Evolutionary conservation across 2,329 filamentous ascomycete genomes (phyloP).

Genomic region (Colletotrichum sp.): DNA sequence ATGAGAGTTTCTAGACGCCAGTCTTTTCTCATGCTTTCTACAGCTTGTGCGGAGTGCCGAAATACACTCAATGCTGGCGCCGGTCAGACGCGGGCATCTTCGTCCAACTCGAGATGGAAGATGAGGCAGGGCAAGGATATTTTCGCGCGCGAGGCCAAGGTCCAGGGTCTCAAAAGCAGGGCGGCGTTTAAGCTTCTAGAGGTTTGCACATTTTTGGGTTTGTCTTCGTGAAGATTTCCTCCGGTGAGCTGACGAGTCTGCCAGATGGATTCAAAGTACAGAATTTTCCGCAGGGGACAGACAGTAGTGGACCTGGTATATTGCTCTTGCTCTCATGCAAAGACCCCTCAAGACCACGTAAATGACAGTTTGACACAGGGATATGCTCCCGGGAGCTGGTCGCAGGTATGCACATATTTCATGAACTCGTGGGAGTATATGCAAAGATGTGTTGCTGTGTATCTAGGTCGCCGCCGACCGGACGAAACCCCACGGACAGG

Average conservation of each 20-base stretch:
- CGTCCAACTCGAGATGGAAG: slow-evolving; percentile 80
- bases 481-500: slow-evolving; percentile 76
- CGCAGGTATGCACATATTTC: slow-evolving; percentile 53
- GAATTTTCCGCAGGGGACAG: slow-evolving; percentile 78
- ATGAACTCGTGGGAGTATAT: neutral
- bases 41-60: neutral
- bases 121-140: slow-evolving; percentile 75
- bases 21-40: too few species aligned
- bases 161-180: slow-evolving; percentile 83
- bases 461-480: slow-evolving; percentile 78
- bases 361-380: slow-evolving; percentile 54
- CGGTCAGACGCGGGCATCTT: slow-evolving; percentile 40
- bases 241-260: neutral
- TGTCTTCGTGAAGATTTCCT: neutral
- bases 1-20: neutral
- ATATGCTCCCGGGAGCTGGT: slow-evolving; percentile 79
- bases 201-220: slow-evolving; percentile 48
- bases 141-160: slow-evolving; percentile 76
- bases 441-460: neutral
- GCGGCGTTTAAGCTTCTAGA: slow-evolving; percentile 94
- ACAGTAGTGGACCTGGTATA: slow-evolving; percentile 88
- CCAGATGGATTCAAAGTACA: slow-evolving; percentile 83
- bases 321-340: neutral
- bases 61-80: neutral
- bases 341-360: neutral